Conservation (phyloP, 2,329 filamentous ascomycete species). For the Fusarium keratoplasticum region DNA sequence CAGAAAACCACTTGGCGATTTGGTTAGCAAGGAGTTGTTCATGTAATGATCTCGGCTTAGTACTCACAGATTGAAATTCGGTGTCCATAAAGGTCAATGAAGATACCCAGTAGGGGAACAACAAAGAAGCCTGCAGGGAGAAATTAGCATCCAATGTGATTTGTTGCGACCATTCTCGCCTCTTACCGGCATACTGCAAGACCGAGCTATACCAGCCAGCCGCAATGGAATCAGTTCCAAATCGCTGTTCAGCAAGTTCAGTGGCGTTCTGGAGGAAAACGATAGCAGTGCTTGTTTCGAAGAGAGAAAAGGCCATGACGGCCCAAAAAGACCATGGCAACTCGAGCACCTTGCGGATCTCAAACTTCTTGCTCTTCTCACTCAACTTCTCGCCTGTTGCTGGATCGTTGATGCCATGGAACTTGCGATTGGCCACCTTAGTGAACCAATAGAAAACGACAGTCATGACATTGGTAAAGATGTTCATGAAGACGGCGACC, state of each 20-base stretch:
- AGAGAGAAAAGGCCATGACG: slow-evolving; percentile 64
- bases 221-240: slow-evolving; percentile 61
- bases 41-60: background rate
- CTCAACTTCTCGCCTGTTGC: slow-evolving; percentile 68
- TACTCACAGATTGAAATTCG: slow-evolving; percentile 59
- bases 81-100: slow-evolving; percentile 66
- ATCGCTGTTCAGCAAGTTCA: slow-evolving; percentile 68
- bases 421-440: slow-evolving; percentile 15
- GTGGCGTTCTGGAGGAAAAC: slow-evolving; percentile 69
- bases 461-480: slow-evolving; percentile 69
- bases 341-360: slow-evolving; percentile 63
- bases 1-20: slow-evolving; percentile 54
- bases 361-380: slow-evolving; percentile 67
- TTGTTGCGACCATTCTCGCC: no score
- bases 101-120: slow-evolving; percentile 64
- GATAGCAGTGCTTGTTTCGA: slow-evolving; percentile 65
- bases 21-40: background rate
- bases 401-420: slow-evolving; percentile 43
- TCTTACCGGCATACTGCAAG: slow-evolving; percentile 58
- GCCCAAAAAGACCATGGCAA: slow-evolving; percentile 71
- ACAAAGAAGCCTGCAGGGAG: slow-evolving; percentile 61
- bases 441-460: slow-evolving; percentile 66
- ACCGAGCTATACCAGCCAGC: slow-evolving; percentile 71
- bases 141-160: background rate
- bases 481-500: slow-evolving; percentile 70